Conservation (phyloP, 1,284 basidiomycete species). For the Marasmius fiardii region DNA sequence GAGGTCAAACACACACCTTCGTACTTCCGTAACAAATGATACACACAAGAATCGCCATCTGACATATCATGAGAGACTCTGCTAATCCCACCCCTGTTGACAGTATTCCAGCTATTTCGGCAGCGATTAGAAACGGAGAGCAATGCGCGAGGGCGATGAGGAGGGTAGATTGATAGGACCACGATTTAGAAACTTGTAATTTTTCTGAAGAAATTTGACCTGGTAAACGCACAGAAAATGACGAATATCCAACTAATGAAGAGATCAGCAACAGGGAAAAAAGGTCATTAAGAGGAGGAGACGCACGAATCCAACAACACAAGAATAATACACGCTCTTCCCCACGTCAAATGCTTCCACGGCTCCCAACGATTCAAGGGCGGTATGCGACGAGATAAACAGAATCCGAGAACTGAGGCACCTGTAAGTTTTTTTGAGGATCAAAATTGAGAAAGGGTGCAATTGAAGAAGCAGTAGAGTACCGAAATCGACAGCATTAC, state of each 20-base stretch:
- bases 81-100: neutral
- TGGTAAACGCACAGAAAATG: neutral
- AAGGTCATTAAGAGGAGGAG: neutral
- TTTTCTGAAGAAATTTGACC: too few relatives aligned
- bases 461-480: neutral
- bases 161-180: neutral
- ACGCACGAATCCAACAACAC: neutral
- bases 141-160: neutral
- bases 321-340: neutral
- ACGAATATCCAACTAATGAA: neutral
- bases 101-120: neutral
- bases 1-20: neutral
- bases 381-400: neutral
- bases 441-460: neutral
- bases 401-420: neutral
- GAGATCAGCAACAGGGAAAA: neutral
- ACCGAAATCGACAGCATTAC: neutral
- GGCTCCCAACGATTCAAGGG: neutral
- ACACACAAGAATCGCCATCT: neutral
- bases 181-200: too few relatives aligned
- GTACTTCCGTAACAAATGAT: neutral
- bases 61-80: neutral
- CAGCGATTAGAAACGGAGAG: neutral
- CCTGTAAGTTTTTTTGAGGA: neutral
- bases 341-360: constrained; percentile 1